Base-by-base conservation (phyloP, 75 land plant species). In the Pinus tabuliformis region DNA sequence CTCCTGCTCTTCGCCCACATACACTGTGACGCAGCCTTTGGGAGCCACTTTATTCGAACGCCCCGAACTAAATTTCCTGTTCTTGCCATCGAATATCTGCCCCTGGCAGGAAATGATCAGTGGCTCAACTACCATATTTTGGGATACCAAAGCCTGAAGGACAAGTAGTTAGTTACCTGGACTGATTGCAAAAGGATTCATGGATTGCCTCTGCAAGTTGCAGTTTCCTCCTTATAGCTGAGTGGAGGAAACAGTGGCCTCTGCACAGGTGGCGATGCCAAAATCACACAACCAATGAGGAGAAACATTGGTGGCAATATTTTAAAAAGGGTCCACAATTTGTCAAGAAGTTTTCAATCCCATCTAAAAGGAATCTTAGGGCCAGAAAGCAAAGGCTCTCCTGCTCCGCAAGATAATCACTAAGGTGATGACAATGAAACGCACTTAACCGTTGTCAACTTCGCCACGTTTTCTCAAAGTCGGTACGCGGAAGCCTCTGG, bases 11-110 rank as follows among this genome's bases (percentile, higher is more conserved):
- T 75, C 73, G 13, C 76, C 76, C 14, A 75, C 76, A 26, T 75
- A 75, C 9, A 75, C 76, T 15, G 76, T 58, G 15, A 75, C 70
- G 18, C 24, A 60, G 9, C 76, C 76, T 28, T 75, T 75, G 13
- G 74, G 74, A 72, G 30, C 74, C 14, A 45, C 12, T 72, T 54
- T 72, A 64, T 6, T 64, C 12, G 54, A 49, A 49, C 54, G 54
- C 11, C 11, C 54, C 11, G 54, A 49, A 49, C 54, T 49, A 8
- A 49, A 49, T 49, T 49, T 49, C 70, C 16, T 64, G 70, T 42
- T 30, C 70, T 37, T 64, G 16, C 42, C 36, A 3, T 64, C 70
- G 18, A 64, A 28, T 37, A 33, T 64, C 30, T 36, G 33, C 8
- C 42, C 33, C 30, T 64, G 70, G 37, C 36, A 14, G 42, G 11